Percentiles rank a stretch among this genome's conserved stretches.
These are phyloP conservation scores for Colletotrichum sp. DNA, from an alignment of 2,329 filamentous ascomycete genomes.

Conservation along the genomic window DNA sequence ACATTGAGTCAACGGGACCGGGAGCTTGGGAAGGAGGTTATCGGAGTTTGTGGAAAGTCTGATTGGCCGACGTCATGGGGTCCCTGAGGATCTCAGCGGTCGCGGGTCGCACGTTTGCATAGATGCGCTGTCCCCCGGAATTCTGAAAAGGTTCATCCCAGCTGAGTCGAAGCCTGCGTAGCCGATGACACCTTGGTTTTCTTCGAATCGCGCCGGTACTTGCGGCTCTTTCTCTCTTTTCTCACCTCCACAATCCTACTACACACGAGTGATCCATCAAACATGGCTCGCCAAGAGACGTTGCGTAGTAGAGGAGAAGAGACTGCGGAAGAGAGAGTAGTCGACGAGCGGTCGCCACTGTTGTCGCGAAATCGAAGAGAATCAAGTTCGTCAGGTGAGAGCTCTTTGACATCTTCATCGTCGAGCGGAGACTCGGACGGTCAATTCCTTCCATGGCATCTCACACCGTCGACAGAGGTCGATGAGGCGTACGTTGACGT, in stretches of 20 bases:
- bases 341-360: slow-evolving; percentile 10
- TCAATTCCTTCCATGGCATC: slow-evolving; percentile 15
- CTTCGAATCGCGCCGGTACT: background rate
- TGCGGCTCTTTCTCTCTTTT: background rate
- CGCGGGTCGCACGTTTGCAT: background rate
- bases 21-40: background rate
- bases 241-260: background rate
- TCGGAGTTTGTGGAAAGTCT: background rate
- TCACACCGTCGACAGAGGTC: slow-evolving; percentile 6
- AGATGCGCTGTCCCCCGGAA: background rate
- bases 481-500: slow-evolving; percentile 1
- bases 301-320: background rate
- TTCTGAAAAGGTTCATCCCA: background rate
- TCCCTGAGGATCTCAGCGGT: background rate
- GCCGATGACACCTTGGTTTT: slow-evolving; percentile 7
- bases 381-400: slow-evolving; percentile 17
- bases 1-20: background rate
- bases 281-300: slow-evolving; percentile 1
- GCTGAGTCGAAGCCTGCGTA: background rate
- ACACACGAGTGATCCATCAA: background rate
- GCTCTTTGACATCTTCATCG: slow-evolving; percentile 9
- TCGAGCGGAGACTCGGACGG: slow-evolving; percentile 16
- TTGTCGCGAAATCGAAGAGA: slow-evolving; percentile 3
- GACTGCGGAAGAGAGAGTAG: background rate
- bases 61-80: background rate